phyloP scores from a whole-genome alignment of 768 basidiomycete species.

The Collybia sordida region DNA sequence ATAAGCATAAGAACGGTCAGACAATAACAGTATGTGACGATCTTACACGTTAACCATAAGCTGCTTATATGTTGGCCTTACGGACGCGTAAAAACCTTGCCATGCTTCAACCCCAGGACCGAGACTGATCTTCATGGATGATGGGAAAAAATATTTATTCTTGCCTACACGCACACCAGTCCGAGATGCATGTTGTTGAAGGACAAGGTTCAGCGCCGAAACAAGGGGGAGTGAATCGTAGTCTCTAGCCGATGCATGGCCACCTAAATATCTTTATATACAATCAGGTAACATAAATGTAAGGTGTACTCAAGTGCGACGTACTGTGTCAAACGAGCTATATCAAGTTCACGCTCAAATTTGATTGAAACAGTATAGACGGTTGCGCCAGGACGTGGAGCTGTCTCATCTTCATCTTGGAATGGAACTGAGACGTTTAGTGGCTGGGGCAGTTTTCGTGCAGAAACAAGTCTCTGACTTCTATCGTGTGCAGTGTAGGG shows the following conservation, averaged over 20 bases:
- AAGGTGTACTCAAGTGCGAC: conserved; percentile 5
- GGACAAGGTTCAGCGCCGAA: conserved; percentile 58
- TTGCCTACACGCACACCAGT: conserved; percentile 53
- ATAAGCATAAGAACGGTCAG: neutral
- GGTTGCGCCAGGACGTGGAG: conserved; percentile 33
- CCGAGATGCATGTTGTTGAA: conserved; percentile 47
- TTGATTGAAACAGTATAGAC: conserved; percentile 42
- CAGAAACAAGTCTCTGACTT: conserved; percentile 45
- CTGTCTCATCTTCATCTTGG: conserved; percentile 39
- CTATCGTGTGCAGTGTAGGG: conserved; percentile 53
- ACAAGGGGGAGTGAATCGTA: conserved; percentile 51
- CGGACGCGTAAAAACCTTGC: conserved; percentile 50
- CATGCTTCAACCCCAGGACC: conserved; percentile 36
- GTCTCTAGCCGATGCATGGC: conserved; percentile 38
- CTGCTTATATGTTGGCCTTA: conserved; percentile 46
- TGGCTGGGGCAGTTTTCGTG: conserved; percentile 43
- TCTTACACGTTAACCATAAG: conserved; percentile 55
- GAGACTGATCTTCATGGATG: conserved; percentile 21
- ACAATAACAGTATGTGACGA: neutral
- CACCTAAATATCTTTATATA: conserved; percentile 50
- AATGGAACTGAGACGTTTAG: conserved; percentile 39
- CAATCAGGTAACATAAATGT: neutral
- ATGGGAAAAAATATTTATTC: conserved; percentile 57
- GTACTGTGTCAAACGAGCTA: conserved; percentile 31
- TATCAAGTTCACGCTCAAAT: conserved; percentile 39